Evolutionary conservation across 495 filamentous ascomycete species (phyloP), one percentile per base, ranked within the genome.

Genomic region (Penicillium cinerascens): DNA sequence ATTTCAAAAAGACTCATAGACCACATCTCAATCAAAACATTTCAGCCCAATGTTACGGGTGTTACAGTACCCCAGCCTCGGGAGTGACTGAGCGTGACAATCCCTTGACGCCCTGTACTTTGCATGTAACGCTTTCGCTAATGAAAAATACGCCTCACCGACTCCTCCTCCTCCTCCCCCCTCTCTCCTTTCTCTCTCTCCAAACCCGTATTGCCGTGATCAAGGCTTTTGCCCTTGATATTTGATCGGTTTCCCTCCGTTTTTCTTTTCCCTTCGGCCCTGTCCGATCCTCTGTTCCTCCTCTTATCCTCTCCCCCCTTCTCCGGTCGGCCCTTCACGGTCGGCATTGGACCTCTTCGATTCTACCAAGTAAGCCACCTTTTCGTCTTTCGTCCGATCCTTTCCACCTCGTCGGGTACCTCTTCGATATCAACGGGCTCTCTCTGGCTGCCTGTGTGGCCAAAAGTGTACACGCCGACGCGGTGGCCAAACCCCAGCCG

Each of bases 221-320:
- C 70, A 71, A 73, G 70, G 66, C 70, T 17, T 51, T 61, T 58
- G 70, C 53, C 70, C 70, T 72, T 74, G 66, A 46, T 59, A 51
- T 53, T 52, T 65, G 46, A 54, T 47, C 42, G 44, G 38, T 55
- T 58, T 46, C 33, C 20, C 35, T 47, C 26, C 50, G 55, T 54
- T 56, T 55, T 40, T 52, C 27, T 59, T 53, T 45, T 45, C n/a
- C 42, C 45, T 41, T 52, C 54, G 50, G 45, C 36, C 26, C 16
- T 39, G 21, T 49, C 40, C 42, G 51, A 47, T 27, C 44, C 21
- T 46, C 27, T 37, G 4, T 11, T 25, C 27, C 40, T 2, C 21
- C 16, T 27, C 39, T 40, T 2, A 27, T 21, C 27, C 29, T 10
- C 29, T 16, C 23, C 39, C 20, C 47, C 42, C 50, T 42, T 47